These are phyloP conservation scores for Cercospora zeina DNA, from an alignment of 2,329 filamentous ascomycete species.

Conservation along the genomic window DNA sequence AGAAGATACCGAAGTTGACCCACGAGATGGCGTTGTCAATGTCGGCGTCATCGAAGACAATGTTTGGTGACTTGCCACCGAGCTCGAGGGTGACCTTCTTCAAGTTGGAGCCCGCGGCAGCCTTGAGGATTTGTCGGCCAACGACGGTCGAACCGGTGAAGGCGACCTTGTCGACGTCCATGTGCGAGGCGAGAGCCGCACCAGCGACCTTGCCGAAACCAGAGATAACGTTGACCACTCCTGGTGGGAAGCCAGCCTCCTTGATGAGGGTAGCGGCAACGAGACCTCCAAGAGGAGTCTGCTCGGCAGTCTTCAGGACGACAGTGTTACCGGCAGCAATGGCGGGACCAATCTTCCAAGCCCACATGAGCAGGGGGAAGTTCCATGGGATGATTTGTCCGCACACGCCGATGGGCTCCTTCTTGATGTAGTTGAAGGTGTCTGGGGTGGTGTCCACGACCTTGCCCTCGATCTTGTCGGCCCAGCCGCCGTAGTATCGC, in stretches of 20 bases:
- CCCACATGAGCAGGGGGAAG: slow-evolving; percentile 33
- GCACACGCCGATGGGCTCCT: slow-evolving; percentile 68
- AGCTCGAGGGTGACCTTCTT: slow-evolving; percentile 82
- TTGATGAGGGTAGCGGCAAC: slow-evolving; percentile 65
- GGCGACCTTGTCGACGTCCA: slow-evolving; percentile 79
- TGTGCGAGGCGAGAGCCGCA: slow-evolving; percentile 72
- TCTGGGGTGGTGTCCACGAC: slow-evolving; percentile 76
- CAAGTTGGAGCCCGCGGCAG: slow-evolving; percentile 72
- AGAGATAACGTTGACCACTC: slow-evolving; percentile 68
- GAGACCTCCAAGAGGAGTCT: slow-evolving; percentile 71
- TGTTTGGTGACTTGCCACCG: slow-evolving; percentile 78
- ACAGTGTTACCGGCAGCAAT: slow-evolving; percentile 71
- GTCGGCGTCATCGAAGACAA: slow-evolving; percentile 75
- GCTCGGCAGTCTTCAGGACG: slow-evolving; percentile 73
- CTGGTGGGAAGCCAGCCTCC: slow-evolving; percentile 76
- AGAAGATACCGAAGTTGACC: slow-evolving; percentile 66
- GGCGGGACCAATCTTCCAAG: slow-evolving; percentile 78
- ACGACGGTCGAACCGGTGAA: slow-evolving; percentile 77
- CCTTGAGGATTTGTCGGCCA: slow-evolving; percentile 77
- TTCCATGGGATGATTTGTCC: slow-evolving; percentile 75
- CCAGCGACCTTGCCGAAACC: slow-evolving; percentile 78
- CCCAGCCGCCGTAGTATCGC: slow-evolving; percentile 86
- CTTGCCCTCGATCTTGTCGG: slow-evolving; percentile 88
- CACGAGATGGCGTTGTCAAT: slow-evolving; percentile 75
- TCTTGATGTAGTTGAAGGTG: slow-evolving; percentile 80